These are phyloP conservation scores for Aspergillus coremiiformis DNA, from an alignment of 495 filamentous ascomycete genomes.

Conservation along the genomic window DNA sequence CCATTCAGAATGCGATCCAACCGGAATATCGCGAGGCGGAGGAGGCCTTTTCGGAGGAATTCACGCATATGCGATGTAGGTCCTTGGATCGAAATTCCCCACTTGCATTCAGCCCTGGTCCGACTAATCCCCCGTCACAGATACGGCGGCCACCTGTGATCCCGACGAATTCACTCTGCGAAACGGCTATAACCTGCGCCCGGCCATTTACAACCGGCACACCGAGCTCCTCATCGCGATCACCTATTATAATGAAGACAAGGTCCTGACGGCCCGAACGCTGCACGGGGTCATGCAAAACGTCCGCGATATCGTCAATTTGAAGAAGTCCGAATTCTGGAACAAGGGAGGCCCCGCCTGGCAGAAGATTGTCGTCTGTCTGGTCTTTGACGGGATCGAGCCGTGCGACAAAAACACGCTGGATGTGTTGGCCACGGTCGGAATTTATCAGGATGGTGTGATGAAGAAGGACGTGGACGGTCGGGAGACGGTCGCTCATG, in stretches of 20 bases:
- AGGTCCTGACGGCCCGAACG: constrained; percentile 82
- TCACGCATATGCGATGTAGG: constrained; percentile 88
- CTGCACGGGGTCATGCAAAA: constrained; percentile 98
- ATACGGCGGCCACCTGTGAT: constrained; percentile 96
- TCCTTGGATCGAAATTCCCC: no score
- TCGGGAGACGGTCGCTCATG: constrained; percentile 88
- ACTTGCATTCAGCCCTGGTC: no score
- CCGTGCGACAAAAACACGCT: constrained; percentile 95
- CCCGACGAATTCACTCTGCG: constrained; percentile 97
- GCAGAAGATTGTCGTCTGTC: constrained; percentile 96
- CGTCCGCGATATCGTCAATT: constrained; percentile 92
- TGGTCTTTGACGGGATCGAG: constrained; percentile 96
- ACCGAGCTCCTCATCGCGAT: constrained; percentile 96
- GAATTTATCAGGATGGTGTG: constrained; percentile 93
- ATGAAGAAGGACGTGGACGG: constrained; percentile 98
- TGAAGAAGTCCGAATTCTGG: constrained; percentile 99
- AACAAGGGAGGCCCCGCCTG: constrained; percentile 97
- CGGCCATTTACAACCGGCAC: constrained; percentile 97
- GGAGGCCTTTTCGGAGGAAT: constrained; percentile 72
- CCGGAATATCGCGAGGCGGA: constrained; percentile 82
- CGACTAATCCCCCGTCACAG: constrained; percentile 24
- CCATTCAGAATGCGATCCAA: constrained; percentile 94
- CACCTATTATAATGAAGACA: constrained; percentile 99
- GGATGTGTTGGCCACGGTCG: constrained; percentile 88
- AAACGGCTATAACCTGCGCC: constrained; percentile 96